Percentiles rank a stretch among this genome's conserved stretches.
These are phyloP conservation scores for Podila epigama DNA, from an alignment of 192 early-diverging fungal genomes.

Conservation along the genomic window DNA sequence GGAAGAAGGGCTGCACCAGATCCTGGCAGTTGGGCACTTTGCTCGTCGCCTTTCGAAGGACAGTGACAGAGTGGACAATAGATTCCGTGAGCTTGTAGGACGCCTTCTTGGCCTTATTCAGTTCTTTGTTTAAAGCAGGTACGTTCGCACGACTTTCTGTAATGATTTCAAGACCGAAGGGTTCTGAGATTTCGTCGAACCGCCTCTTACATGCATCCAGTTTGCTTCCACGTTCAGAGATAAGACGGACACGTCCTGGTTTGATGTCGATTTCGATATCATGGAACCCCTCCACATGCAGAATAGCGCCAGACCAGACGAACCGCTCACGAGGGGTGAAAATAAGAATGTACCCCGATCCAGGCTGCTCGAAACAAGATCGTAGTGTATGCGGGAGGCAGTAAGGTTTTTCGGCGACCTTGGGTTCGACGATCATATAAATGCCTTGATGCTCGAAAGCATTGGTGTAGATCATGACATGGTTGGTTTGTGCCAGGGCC, in stretches of 20 bases:
- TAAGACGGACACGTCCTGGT: slow-evolving; percentile 61
- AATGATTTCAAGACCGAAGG: slow-evolving; percentile 52
- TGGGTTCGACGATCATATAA: slow-evolving; percentile 80
- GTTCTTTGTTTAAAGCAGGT: slow-evolving; percentile 60
- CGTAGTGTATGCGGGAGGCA: slow-evolving; percentile 57
- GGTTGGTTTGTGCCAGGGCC: slow-evolving; percentile 70
- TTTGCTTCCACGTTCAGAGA: slow-evolving; percentile 53
- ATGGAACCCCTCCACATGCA: slow-evolving; percentile 52
- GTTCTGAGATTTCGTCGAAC: slow-evolving; percentile 60
- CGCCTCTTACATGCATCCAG: slow-evolving; percentile 53
- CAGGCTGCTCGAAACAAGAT: slow-evolving; percentile 54
- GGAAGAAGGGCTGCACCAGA: slow-evolving; percentile 73
- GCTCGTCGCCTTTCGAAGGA: slow-evolving; percentile 58
- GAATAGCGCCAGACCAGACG: slow-evolving; percentile 60
- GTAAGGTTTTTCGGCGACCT: slow-evolving; percentile 59
- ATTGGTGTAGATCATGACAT: slow-evolving; percentile 77
- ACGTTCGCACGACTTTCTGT: slow-evolving; percentile 67
- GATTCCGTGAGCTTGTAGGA: slow-evolving; percentile 62
- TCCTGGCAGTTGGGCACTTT: slow-evolving; percentile 60
- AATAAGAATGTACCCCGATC: slow-evolving; percentile 63
- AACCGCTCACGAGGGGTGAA: slow-evolving; percentile 66
- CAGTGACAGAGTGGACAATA: slow-evolving; percentile 61
- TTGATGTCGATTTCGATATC: slow-evolving; percentile 60
- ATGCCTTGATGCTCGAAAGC: slow-evolving; percentile 72
- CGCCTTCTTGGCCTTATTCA: slow-evolving; percentile 65